Conservation (phyloP, 225 moss, liverwort and hornwort species). For the Lunularia cruciata region DNA sequence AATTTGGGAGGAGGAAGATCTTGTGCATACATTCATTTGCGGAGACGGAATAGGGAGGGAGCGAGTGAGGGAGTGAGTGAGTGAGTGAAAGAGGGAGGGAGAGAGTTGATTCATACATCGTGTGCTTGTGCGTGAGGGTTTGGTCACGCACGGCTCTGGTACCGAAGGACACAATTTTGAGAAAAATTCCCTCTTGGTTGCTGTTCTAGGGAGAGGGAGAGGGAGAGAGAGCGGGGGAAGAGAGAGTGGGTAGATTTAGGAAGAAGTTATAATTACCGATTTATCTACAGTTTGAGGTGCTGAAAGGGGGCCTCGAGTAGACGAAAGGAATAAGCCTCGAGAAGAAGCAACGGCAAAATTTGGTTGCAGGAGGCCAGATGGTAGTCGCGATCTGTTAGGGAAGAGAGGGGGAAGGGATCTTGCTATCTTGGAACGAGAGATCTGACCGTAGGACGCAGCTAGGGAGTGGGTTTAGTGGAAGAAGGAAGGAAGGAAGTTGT, state of each 20-base stretch:
- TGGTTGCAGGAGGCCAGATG: not conserved
- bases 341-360: constrained; percentile 4
- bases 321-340: not conserved
- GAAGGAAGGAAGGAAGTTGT: not conserved
- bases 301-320: not conserved
- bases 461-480: not conserved
- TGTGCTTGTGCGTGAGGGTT: too few species aligned
- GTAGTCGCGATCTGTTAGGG: not conserved
- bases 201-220: too few species aligned
- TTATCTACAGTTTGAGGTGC: not conserved
- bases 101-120: too few species aligned
- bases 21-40: not conserved
- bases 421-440: not conserved
- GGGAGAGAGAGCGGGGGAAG: too few species aligned
- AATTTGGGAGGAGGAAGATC: not conserved
- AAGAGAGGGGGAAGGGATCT: not conserved
- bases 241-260: too few species aligned
- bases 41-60: too few species aligned
- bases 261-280: not conserved
- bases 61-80: too few species aligned
- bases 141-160: too few species aligned
- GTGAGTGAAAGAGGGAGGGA: not conserved
- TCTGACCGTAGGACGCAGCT: not conserved
- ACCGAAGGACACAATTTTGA: too few species aligned
- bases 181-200: too few species aligned